These are phyloP conservation scores for Ogataea pilisensis DNA, from an alignment of 805 yeast genomes.

Conservation along the genomic window DNA sequence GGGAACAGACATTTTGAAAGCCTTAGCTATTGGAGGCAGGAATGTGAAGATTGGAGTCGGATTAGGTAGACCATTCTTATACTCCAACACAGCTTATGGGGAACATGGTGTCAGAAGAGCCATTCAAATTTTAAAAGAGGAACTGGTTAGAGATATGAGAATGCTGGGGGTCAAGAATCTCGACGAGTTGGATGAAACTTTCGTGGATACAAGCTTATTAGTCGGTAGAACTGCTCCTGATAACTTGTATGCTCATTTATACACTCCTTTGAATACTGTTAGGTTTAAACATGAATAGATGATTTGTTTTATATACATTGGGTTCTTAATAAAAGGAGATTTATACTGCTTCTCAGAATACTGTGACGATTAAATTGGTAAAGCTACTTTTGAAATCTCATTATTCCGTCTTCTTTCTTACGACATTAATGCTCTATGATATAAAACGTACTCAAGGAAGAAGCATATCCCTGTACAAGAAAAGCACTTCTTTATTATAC, in stretches of 20 bases:
- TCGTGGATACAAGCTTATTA: slow-evolving; percentile 49
- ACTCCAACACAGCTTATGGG: slow-evolving; percentile 61
- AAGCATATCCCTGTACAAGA: no score
- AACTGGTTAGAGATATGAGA: slow-evolving; percentile 74
- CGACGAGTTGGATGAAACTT: slow-evolving; percentile 53
- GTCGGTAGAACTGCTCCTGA: slow-evolving; percentile 31
- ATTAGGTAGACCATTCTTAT: slow-evolving; percentile 61
- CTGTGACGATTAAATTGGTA: no score
- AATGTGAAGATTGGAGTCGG: slow-evolving; percentile 73
- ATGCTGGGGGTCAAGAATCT: slow-evolving; percentile 66
- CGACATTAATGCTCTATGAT: no score
- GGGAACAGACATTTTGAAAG: slow-evolving; percentile 64
- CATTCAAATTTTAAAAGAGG: slow-evolving; percentile 61
- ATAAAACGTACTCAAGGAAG: no score
- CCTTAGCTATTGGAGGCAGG: slow-evolving; percentile 64
- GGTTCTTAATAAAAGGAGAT: no score
- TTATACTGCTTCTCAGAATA: no score
- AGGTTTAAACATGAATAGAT: slow-evolving; percentile 26
- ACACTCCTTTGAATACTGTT: slow-evolving; percentile 28
- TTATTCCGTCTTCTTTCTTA: no score
- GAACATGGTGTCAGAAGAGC: slow-evolving; percentile 60
- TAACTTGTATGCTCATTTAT: slow-evolving; percentile 26
- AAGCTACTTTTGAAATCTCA: no score
- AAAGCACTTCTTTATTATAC: no score
- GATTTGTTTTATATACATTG: no score